Evolutionary conservation across 371 early-diverging fungal species (phyloP).

Genomic region (Rhizopus microsporus): DNA sequence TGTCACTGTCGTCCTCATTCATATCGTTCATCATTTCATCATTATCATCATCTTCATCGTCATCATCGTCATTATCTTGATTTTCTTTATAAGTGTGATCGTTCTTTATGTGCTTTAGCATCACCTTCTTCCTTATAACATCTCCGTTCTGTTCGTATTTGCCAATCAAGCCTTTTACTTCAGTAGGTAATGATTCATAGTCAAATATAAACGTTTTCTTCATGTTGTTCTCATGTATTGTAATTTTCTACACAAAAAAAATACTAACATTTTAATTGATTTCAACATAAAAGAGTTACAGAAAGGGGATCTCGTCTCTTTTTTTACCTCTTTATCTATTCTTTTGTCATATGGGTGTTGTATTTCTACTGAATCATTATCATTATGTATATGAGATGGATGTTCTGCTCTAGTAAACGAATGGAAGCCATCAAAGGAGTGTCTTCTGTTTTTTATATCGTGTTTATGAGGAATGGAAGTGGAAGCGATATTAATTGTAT

Average conservation of each 20-base stretch:
- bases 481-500: conserved; percentile 4
- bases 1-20: background rate
- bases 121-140: conserved; percentile 13
- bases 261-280: too few species aligned
- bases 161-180: conserved; percentile 27
- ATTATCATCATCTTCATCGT: conserved; percentile 16
- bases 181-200: conserved; percentile 32
- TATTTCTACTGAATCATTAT: background rate
- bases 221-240: background rate
- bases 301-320: background rate
- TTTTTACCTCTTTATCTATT: background rate
- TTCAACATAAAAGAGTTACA: too few species aligned
- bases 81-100: conserved; percentile 1
- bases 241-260: too few species aligned
- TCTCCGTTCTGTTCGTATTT: conserved; percentile 19
- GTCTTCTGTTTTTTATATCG: conserved; percentile 8
- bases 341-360: background rate
- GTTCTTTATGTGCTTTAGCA: conserved; percentile 1
- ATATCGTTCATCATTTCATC: conserved; percentile 12
- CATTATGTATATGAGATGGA: too few species aligned
- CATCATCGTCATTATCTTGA: conserved; percentile 21
- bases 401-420: background rate
- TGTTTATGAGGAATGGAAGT: background rate
- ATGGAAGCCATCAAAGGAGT: conserved; percentile 22
- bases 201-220: conserved; percentile 27